These are phyloP conservation scores for Vinca minor DNA, from an alignment of 257 asterid genomes.

Conservation along the genomic window DNA sequence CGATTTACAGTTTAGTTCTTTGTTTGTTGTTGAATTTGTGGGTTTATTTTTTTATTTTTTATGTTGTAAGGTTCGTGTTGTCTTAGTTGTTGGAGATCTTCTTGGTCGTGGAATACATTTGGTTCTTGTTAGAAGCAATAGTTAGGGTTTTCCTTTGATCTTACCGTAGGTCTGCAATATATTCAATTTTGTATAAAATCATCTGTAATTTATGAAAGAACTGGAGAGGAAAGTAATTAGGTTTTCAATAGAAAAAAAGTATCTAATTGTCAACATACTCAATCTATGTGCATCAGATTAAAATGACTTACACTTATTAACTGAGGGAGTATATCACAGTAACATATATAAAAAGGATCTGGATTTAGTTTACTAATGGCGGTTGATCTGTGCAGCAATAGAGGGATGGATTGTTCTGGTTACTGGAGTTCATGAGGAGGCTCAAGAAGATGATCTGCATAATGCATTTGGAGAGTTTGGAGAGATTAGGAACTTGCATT, in stretches of 20 bases:
- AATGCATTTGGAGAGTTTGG: slow-evolving; percentile 81
- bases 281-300: no score
- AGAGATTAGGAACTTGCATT: slow-evolving; percentile 82
- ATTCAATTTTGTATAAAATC: background rate
- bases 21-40: background rate
- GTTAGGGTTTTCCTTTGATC: background rate
- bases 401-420: slow-evolving; percentile 99
- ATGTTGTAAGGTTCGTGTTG: background rate
- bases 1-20: background rate
- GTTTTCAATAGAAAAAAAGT: no score
- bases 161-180: background rate
- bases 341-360: background rate
- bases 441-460: slow-evolving; percentile 85
- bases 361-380: slow-evolving; percentile 17
- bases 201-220: background rate
- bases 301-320: no score
- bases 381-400: slow-evolving; percentile 53
- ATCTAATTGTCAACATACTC: background rate
- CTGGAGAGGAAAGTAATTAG: background rate
- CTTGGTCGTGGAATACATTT: background rate
- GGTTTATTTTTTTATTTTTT: background rate
- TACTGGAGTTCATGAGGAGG: slow-evolving; percentile 96
- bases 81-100: background rate
- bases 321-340: no score
- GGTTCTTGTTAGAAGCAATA: background rate